A percentile compares a stretch with the other conserved stretches of the same genome.
Conservation (phyloP, 345 rosid species). For the Hirschfeldia incana region DNA sequence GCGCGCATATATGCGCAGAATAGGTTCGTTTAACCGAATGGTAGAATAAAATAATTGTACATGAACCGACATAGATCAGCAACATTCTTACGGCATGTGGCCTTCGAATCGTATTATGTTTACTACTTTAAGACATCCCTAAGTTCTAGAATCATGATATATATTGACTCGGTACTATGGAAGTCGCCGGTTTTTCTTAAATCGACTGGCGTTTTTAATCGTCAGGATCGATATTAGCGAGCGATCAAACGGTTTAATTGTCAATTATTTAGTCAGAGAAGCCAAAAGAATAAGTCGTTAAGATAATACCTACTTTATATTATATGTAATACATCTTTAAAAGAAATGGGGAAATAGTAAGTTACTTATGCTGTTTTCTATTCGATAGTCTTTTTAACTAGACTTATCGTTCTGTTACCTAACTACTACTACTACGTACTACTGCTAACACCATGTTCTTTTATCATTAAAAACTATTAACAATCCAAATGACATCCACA, state of each 20-base stretch:
- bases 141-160: constrained; percentile 25
- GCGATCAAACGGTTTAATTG: not conserved
- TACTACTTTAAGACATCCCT: not conserved
- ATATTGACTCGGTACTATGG: constrained; percentile 20
- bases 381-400: not conserved
- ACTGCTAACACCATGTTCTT: not conserved
- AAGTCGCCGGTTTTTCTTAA: constrained; percentile 10
- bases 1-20: not conserved
- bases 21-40: constrained; percentile 10
- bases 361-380: not conserved
- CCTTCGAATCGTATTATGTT: not conserved
- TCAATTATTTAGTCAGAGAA: constrained; percentile 4
- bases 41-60: constrained; percentile 28
- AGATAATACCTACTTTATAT: not conserved
- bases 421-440: not conserved
- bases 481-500: not conserved
- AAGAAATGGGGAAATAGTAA: not conserved
- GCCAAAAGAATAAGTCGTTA: constrained; percentile 16
- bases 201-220: not conserved
- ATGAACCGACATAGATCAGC: constrained; percentile 32
- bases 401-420: not conserved
- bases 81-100: constrained; percentile 36
- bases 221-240: constrained; percentile 1
- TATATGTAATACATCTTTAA: not conserved
- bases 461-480: not conserved